A percentile compares a stretch with the other conserved stretches of the same genome.
Evolutionary conservation across 495 filamentous ascomycete species (phyloP).

Genomic region (Xylaria castorea): DNA sequence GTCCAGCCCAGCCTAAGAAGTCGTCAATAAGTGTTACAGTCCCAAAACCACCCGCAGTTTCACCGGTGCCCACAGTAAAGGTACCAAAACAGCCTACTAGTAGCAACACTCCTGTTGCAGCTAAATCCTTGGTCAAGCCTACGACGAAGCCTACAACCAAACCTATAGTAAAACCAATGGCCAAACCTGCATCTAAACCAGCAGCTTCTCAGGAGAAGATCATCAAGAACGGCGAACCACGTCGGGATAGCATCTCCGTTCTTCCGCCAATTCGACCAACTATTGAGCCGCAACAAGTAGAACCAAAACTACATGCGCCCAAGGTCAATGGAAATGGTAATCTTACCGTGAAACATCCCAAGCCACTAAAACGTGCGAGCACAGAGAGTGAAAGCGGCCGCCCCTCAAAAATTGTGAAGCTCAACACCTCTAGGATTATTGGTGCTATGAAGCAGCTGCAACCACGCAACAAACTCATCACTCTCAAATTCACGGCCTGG

Average conservation of each 20-base stretch:
- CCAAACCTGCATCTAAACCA: conserved; percentile 15
- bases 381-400: conserved; percentile 39
- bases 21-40: conserved; percentile 25
- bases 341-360: conserved; percentile 30
- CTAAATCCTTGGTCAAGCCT: conserved; percentile 6
- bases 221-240: conserved; percentile 30
- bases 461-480: conserved; percentile 26
- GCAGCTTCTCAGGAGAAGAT: conserved; percentile 28
- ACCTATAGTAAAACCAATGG: not conserved
- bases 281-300: conserved; percentile 32
- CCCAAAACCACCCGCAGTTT: conserved; percentile 28
- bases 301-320: conserved; percentile 27
- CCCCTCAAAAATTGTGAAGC: conserved; percentile 49
- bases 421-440: conserved; percentile 35
- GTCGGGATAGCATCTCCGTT: conserved; percentile 37
- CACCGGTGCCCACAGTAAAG: conserved; percentile 20
- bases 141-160: conserved; percentile 1
- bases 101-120: not conserved
- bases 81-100: conserved; percentile 9
- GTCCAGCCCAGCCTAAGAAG: conserved; percentile 20
- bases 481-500: conserved; percentile 38
- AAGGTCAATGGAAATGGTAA: conserved; percentile 35
- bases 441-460: conserved; percentile 30
- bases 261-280: conserved; percentile 36
- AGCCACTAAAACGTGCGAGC: conserved; percentile 35